A percentile compares a stretch with the other conserved stretches of the same genome.
Conservation (phyloP, 2,329 filamentous ascomycete genomes). For the Aspergillus japonicus region DNA sequence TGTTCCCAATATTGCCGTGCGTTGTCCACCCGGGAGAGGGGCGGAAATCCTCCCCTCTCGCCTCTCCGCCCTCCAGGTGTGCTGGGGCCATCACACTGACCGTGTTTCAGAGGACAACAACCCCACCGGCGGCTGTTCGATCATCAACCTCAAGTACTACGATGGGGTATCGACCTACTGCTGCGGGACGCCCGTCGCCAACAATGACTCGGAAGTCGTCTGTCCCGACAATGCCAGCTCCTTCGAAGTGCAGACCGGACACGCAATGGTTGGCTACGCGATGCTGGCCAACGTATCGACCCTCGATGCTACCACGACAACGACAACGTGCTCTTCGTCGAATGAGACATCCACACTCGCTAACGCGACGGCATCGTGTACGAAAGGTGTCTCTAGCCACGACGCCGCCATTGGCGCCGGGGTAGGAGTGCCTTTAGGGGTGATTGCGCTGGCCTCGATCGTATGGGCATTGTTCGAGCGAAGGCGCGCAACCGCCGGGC, state of each 20-base stretch:
- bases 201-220: conserved; percentile 2
- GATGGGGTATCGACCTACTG: conserved; percentile 22
- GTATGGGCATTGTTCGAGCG: conserved; percentile 20
- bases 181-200: conserved; percentile 23
- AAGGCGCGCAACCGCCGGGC: too few species aligned
- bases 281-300: conserved; percentile 21
- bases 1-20: conserved; percentile 18
- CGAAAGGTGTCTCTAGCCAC: conserved; percentile 1
- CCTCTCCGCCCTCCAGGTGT: too few species aligned
- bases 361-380: background rate
- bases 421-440: conserved; percentile 30
- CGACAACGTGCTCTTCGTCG: background rate
- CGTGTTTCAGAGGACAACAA: conserved; percentile 13
- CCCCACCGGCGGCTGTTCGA: conserved; percentile 18
- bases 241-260: conserved; percentile 25
- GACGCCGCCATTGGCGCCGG: conserved; percentile 28
- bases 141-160: conserved; percentile 20
- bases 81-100: background rate
- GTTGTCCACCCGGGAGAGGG: background rate
- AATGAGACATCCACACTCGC: background rate
- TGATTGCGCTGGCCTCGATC: conserved; percentile 30
- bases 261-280: conserved; percentile 22
- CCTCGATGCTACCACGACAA: background rate
- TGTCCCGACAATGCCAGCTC: conserved; percentile 23
- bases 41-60: too few species aligned